Conservation (phyloP, 1,284 basidiomycete genomes). For the Puccinia hordei region DNA sequence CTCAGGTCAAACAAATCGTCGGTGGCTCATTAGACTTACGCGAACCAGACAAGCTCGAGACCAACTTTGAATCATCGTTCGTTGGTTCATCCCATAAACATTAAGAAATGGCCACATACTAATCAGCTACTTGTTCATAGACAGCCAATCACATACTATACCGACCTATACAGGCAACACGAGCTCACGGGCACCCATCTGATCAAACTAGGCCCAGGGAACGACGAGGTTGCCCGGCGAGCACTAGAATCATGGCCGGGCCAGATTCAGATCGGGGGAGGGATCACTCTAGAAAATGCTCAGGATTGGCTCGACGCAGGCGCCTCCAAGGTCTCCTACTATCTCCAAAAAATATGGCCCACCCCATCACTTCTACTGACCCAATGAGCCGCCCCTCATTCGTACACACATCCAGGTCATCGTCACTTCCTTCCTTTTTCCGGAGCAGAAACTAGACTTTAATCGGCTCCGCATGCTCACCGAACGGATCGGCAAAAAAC, state of each 20-base stretch:
- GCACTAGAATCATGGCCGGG: slow-evolving; percentile 83
- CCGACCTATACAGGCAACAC: slow-evolving; percentile 73
- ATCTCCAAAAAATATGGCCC: not conserved
- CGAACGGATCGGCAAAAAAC: slow-evolving; percentile 75
- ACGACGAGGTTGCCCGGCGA: slow-evolving; percentile 80
- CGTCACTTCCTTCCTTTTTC: slow-evolving; percentile 94
- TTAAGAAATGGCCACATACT: slow-evolving; percentile 1
- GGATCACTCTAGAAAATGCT: slow-evolving; percentile 81
- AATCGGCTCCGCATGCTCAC: slow-evolving; percentile 71
- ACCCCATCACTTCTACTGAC: slow-evolving; percentile 20
- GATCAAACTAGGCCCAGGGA: slow-evolving; percentile 87
- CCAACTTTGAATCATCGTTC: slow-evolving; percentile 89
- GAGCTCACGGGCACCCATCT: slow-evolving; percentile 84
- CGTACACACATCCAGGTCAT: slow-evolving; percentile 74
- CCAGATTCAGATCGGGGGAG: slow-evolving; percentile 84
- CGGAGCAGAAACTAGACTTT: slow-evolving; percentile 74
- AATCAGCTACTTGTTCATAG: slow-evolving; percentile 62
- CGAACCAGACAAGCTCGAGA: slow-evolving; percentile 70
- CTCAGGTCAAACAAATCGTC: slow-evolving; percentile 90
- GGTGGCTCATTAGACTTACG: slow-evolving; percentile 79
- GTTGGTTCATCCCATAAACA: slow-evolving; percentile 56
- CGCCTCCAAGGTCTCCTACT: slow-evolving; percentile 88
- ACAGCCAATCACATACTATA: slow-evolving; percentile 78
- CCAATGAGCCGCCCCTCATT: not conserved
- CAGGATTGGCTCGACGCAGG: slow-evolving; percentile 81